phyloP scores from a whole-genome alignment of 768 basidiomycete genomes.

The Mycena rebaudengoi region DNA sequence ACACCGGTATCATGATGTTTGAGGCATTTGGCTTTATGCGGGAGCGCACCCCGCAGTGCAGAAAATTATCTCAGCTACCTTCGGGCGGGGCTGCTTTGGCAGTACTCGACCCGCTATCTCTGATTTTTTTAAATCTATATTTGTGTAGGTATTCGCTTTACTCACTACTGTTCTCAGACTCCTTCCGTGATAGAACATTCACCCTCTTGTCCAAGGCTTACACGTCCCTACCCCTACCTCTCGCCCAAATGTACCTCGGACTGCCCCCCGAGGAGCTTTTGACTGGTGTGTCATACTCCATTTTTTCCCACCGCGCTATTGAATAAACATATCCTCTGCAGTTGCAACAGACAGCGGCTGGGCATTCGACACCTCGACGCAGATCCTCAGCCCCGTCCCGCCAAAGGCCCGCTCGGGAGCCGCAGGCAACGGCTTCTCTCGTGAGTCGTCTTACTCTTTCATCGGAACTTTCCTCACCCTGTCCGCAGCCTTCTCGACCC shows the following conservation, averaged over 20 bases:
- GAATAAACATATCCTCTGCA: too few species aligned
- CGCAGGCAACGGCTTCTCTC: conserved; percentile 8
- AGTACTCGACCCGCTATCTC: conserved; percentile 41
- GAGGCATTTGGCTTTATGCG: background rate
- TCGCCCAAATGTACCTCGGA: too few species aligned
- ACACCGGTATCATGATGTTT: background rate
- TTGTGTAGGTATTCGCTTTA: background rate
- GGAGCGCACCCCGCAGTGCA: conserved; percentile 54
- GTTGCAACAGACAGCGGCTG: conserved; percentile 56
- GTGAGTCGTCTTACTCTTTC: conserved; percentile 7
- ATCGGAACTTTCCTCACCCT: background rate
- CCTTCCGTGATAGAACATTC: conserved; percentile 67
- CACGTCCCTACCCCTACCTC: too few species aligned
- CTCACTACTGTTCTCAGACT: conserved; percentile 45
- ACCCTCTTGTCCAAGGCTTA: conserved; percentile 69
- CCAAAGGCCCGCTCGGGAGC: conserved; percentile 7
- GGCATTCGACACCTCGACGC: conserved; percentile 56
- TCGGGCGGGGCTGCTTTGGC: too few species aligned
- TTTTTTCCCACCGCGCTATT: too few species aligned
- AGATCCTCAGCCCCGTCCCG: conserved; percentile 52
- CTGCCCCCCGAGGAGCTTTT: too few species aligned
- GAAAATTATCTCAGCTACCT: conserved; percentile 71
- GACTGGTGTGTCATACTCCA: too few species aligned
- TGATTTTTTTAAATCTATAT: conserved; percentile 10
- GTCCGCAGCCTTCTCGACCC: conserved; percentile 25